phyloP scores from a whole-genome alignment of 1,284 basidiomycete species.

The Cryptococcus jaspeensis region DNA sequence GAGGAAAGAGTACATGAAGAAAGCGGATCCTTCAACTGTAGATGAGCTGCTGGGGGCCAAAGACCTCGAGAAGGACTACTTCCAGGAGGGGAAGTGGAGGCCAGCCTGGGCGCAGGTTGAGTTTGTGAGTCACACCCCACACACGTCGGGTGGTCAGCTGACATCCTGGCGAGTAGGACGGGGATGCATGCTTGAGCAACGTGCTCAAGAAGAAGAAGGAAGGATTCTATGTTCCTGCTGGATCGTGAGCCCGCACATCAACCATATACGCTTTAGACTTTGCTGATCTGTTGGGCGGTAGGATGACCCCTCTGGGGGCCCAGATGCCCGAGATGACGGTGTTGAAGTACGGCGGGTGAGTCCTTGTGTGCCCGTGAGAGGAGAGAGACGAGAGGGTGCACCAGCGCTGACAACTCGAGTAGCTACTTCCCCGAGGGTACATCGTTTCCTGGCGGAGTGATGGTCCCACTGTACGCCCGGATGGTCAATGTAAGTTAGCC shows the following conservation, averaged over 20 bases:
- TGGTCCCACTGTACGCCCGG: slow-evolving; percentile 36
- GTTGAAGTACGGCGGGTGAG: slow-evolving; percentile 38
- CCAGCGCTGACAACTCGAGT: no score
- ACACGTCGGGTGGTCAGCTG: background rate
- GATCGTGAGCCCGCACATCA: no score
- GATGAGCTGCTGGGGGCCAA: slow-evolving; percentile 21
- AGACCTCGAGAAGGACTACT: slow-evolving; percentile 19
- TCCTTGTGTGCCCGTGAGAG: background rate
- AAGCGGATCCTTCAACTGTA: slow-evolving; percentile 25
- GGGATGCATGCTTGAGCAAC: slow-evolving; percentile 35
- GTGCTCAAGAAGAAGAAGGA: slow-evolving; percentile 22
- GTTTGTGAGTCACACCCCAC: slow-evolving; percentile 38
- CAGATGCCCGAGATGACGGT: slow-evolving; percentile 36
- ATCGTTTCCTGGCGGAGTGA: slow-evolving; percentile 38
- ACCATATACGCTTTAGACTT: no score
- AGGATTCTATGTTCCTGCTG: slow-evolving; percentile 37
- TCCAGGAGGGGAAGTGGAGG: slow-evolving; percentile 32
- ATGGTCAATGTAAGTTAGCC: slow-evolving; percentile 37
- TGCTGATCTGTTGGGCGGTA: no score
- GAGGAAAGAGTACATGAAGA: slow-evolving; percentile 18
- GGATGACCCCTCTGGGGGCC: slow-evolving; percentile 37
- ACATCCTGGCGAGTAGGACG: slow-evolving; percentile 20
- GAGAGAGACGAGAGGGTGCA: no score
- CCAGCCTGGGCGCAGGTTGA: slow-evolving; percentile 33
- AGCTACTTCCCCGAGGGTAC: slow-evolving; percentile 41